Base-by-base conservation (phyloP, 352 stramenopile species). In the Phytophthora sp. region DNA sequence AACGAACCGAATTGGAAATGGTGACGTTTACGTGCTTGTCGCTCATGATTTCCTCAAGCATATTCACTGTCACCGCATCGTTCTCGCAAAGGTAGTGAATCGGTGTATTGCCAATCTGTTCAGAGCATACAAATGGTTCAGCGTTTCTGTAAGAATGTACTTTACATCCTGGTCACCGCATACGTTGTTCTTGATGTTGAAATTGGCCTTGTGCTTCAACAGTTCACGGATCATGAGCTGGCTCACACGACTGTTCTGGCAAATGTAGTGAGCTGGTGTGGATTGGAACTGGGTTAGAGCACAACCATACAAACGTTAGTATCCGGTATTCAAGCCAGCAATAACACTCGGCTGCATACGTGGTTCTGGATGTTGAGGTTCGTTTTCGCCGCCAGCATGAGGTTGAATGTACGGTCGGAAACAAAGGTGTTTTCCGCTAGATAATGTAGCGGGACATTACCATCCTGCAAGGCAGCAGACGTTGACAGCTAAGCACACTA, bases 71-170 rank as follows among this genome's bases (percentile, higher is more conserved):
- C 11, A 91, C 62, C 1, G 39, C 41, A 28, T 78, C 74, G 59
- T 92, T 94, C 49, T 92, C 80, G 58, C 86, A 94, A 38, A 88
- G 46, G 34, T 82, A 89, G 53, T 92, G 83, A 23, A 94, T 68
- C 6, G 83, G 66, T 1, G 86, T 88, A 61, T 89, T 92, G 28
- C 80, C 82, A 60, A 92, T 92, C 85, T 94, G 51, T 20, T 5
- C 17, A 27, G 7, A 13, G 12, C 21, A 10, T 45, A 17, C 18
- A 62, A 20, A n/a, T 18, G 32, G 18, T 13, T 38, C 13, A 38
- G 12, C 12, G 7, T 38, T 42, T 2, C 11, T 13, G 17, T 18
- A 15, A 13, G 12, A 10, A n/a, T 13, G 8, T 21, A 20, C 9
- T 6, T 21, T 42, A 15, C 0, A 20, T 23, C 35, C 10, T 21